Evolutionary conservation across 2,329 filamentous ascomycete genomes (phyloP).

Genomic region (Aaosphaeria arxii): DNA sequence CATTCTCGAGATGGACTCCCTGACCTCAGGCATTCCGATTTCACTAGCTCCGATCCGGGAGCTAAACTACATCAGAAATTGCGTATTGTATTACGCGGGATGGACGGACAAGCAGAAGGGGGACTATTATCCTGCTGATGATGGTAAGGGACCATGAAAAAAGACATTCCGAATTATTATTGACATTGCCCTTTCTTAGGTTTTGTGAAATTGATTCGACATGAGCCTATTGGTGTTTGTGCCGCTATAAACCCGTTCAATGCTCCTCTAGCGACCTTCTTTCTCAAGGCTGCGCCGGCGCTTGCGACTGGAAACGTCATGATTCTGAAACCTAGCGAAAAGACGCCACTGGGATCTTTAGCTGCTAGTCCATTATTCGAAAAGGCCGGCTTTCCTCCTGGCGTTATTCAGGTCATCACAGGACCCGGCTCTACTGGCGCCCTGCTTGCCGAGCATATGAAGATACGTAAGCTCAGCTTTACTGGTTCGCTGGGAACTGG

Average conservation of each 20-base stretch:
- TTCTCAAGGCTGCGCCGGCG: constrained; percentile 25
- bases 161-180: background rate
- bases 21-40: background rate
- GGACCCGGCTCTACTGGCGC: constrained; percentile 31
- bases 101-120: background rate
- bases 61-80: background rate
- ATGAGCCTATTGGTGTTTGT: background rate
- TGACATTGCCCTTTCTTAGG: background rate
- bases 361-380: constrained; percentile 24
- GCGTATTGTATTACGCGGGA: background rate
- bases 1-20: background rate
- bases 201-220: background rate
- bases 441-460: constrained; percentile 39
- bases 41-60: background rate
- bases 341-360: constrained; percentile 20
- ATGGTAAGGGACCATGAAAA: background rate
- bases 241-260: background rate
- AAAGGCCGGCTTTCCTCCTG: constrained; percentile 37
- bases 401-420: constrained; percentile 37
- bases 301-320: constrained; percentile 32
- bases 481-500: constrained; percentile 38
- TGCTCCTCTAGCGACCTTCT: background rate
- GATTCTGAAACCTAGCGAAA: constrained; percentile 27
- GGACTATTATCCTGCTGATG: background rate
- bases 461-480: constrained; percentile 42